Percentiles rank a stretch among this genome's conserved stretches.
These are phyloP conservation scores for Dichotomopilus funicola DNA, from an alignment of 2,329 filamentous ascomycete genomes.

Conservation along the genomic window DNA sequence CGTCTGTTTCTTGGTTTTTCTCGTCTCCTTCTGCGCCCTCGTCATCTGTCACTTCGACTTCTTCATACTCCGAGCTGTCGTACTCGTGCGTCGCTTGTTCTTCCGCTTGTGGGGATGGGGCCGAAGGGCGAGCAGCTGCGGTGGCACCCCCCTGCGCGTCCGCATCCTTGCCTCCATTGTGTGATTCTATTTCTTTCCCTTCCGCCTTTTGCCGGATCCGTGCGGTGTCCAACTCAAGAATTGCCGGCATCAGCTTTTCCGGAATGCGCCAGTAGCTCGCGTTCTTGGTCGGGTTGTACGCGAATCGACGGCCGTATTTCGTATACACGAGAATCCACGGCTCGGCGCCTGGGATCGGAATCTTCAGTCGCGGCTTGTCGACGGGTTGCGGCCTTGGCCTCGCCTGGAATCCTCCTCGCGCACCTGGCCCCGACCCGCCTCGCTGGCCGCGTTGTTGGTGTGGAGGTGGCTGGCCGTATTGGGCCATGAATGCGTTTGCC, in stretches of 20 bases:
- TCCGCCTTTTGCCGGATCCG: slow-evolving; percentile 54
- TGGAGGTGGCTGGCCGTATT: slow-evolving; percentile 31
- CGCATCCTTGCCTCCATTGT: slow-evolving; percentile 20
- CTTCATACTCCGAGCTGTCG: slow-evolving; percentile 70
- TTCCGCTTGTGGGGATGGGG: slow-evolving; percentile 29
- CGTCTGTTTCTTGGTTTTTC: slow-evolving; percentile 42
- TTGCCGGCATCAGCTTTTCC: slow-evolving; percentile 73
- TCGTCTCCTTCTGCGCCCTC: slow-evolving; percentile 44
- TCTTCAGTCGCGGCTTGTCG: slow-evolving; percentile 76
- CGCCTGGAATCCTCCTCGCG: slow-evolving; percentile 49
- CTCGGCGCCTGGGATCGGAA: slow-evolving; percentile 70
- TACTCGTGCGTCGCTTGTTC: slow-evolving; percentile 33
- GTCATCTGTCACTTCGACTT: slow-evolving; percentile 61
- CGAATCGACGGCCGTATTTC: slow-evolving; percentile 81
- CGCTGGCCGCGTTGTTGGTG: slow-evolving; percentile 28
- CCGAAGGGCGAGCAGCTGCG: slow-evolving; percentile 18
- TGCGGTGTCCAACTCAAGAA: slow-evolving; percentile 65
- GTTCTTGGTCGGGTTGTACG: slow-evolving; percentile 79
- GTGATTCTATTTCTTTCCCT: slow-evolving; percentile 14
- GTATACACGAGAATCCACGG: slow-evolving; percentile 94
- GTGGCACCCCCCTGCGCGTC: slow-evolving; percentile 24
- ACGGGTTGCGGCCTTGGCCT: slow-evolving; percentile 60
- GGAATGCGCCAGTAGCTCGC: slow-evolving; percentile 95
- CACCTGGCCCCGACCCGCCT: slow-evolving; percentile 39
- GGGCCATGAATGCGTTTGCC: slow-evolving; percentile 56